A percentile compares a stretch with the other conserved stretches of the same genome.
Evolutionary conservation across 257 asterid genomes (phyloP).

Genomic region (Solanum okadae): DNA sequence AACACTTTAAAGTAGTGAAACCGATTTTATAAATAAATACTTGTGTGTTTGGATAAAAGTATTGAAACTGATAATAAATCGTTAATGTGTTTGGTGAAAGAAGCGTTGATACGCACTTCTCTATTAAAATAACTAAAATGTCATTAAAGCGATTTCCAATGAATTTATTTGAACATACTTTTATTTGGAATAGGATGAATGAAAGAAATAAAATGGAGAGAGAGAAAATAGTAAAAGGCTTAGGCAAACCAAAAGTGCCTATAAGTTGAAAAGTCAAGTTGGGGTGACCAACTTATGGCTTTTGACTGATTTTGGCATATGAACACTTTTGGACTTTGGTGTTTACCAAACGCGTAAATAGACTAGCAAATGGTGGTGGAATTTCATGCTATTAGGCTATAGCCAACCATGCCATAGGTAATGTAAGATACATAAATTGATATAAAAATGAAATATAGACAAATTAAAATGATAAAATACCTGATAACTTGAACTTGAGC

Average conservation of each 20-base stretch:
- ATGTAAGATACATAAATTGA: not conserved
- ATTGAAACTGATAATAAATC: not conserved
- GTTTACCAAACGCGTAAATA: not conserved
- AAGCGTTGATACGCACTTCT: not conserved
- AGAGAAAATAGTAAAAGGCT: not conserved
- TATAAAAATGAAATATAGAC: not conserved
- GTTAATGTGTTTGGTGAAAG: not conserved
- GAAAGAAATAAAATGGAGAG: not conserved
- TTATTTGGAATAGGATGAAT: not conserved
- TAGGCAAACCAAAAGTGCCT: not conserved
- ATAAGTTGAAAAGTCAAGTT: not conserved
- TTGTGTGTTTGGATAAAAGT: not conserved
- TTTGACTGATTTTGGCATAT: not conserved
- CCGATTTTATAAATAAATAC: not conserved
- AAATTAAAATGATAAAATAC: constrained; percentile 18
- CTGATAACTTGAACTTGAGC: constrained; percentile 97
- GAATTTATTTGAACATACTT: not conserved
- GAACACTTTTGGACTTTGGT: not conserved
- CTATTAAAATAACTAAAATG: not conserved
- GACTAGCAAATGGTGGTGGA: not conserved
- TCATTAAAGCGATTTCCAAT: not conserved
- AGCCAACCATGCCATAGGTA: not conserved
- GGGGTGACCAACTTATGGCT: not conserved
- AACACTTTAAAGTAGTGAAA: not conserved
- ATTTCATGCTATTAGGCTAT: not conserved